Evolutionary conservation across 495 filamentous ascomycete species (phyloP), one percentile per base, ranked within the genome.

Genomic region (Corynascus novoguineensis): DNA sequence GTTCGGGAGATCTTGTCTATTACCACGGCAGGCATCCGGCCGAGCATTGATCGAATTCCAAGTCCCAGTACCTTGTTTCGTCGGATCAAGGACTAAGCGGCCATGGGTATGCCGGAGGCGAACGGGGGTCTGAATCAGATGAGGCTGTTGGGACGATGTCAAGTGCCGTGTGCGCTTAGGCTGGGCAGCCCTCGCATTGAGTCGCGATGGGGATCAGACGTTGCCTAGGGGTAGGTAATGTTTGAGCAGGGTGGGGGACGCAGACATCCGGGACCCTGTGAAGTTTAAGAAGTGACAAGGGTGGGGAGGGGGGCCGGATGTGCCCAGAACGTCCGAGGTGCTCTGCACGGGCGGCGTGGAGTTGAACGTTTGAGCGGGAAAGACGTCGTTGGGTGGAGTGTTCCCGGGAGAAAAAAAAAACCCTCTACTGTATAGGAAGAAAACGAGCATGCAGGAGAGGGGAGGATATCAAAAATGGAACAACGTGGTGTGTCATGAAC

Each of bases 251-350:
- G 59, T 37, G 60, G 52, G n/a, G 50, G 62, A 60, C 58, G 55
- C 69, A 61, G 57, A 61, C 60, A 62, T 66, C 61, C 56, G 65
- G 69, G 66, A 68, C 68, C 66, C 66, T 69, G 63, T 55, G 61
- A n/a, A 67, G 73, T 77, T 76, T 75, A 71, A 71, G 72, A 74
- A 75, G 68, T 59, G 67, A 71, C 64, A 70, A n/a, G n/a, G n/a
- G n/a, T n/a, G n/a, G n/a, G n/a, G n/a, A n/a, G n/a, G n/a, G n/a
- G 68, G 71, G 68, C 55, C 45, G 40, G 45, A 41, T 17, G 49
- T 47, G 55, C 17, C 59, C 28, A 28, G 62, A 50, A 28, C 51
- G 24, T 41, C 29, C 49, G 50, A 50, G 51, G 28, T 59, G 42
- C 56, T n/a, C n/a, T n/a, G n/a, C n/a, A n/a, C n/a, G n/a, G n/a